phyloP scores from a whole-genome alignment of 2,329 filamentous ascomycete genomes.

The Atkinsonella texensis region DNA sequence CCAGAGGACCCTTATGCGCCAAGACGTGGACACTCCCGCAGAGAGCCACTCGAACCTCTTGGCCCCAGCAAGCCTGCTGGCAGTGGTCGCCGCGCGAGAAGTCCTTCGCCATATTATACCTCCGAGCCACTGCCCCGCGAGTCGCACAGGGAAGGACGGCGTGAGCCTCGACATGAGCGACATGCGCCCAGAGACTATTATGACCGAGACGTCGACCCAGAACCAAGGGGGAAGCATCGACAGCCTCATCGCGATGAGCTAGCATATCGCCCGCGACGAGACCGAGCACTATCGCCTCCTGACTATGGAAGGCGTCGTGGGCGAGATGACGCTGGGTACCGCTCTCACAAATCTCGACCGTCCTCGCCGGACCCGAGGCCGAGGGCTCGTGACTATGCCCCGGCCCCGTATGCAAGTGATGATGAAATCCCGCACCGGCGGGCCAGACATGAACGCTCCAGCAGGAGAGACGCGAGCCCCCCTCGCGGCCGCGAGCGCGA shows the following conservation, averaged over 20 bases:
- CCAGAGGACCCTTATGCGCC: constrained; percentile 7
- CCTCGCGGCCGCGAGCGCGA: constrained; percentile 11
- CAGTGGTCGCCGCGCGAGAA: constrained; percentile 6
- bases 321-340: constrained; percentile 4
- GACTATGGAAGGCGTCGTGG: constrained; percentile 9
- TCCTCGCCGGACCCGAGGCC: constrained; percentile 5
- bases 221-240: neutral
- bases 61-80: constrained; percentile 1
- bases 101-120: constrained; percentile 7
- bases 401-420: constrained; percentile 11
- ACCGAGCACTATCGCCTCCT: constrained; percentile 9
- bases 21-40: constrained; percentile 6
- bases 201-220: neutral
- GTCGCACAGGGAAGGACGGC: neutral
- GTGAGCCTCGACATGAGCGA: neutral
- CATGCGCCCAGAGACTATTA: neutral
- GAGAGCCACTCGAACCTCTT: constrained; percentile 4
- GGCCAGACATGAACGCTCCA: constrained; percentile 12
- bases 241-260: constrained; percentile 7
- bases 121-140: constrained; percentile 6
- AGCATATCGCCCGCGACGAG: constrained; percentile 10
- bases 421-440: constrained; percentile 10
- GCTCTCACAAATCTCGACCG: neutral
- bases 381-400: neutral
- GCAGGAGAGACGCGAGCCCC: constrained; percentile 10